phyloP scores from a whole-genome alignment of 1,284 basidiomycete genomes.

The Gymnopus androsaceus region DNA sequence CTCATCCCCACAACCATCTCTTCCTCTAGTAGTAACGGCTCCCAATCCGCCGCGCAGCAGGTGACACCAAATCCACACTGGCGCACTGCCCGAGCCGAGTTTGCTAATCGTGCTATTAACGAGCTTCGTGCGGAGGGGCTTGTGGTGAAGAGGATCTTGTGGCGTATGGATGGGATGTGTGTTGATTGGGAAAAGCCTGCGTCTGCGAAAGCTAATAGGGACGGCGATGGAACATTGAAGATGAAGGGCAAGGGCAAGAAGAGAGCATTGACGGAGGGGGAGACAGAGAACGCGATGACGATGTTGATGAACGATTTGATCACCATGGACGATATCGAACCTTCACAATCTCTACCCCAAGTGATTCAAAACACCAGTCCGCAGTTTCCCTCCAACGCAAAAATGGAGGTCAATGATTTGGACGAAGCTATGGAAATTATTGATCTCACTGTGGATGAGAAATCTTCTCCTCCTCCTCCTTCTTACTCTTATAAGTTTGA shows the following conservation, averaged over 20 bases:
- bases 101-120: not conserved
- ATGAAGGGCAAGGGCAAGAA: not conserved
- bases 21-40: not conserved
- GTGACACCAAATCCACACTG: not conserved
- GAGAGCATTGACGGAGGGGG: not conserved
- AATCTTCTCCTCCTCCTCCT: not conserved
- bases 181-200: not conserved
- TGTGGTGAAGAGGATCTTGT: not conserved
- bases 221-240: not conserved
- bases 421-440: not conserved
- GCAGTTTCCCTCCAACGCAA: too few species aligned
- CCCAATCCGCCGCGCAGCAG: not conserved
- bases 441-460: not conserved
- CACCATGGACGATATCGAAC: not conserved
- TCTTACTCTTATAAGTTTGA: not conserved
- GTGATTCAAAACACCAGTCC: not conserved
- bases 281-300: not conserved
- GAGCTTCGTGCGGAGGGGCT: slow-evolving; percentile 1
- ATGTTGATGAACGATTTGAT: not conserved
- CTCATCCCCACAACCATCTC: not conserved
- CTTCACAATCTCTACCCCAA: not conserved
- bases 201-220: not conserved
- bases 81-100: slow-evolving; percentile 1
- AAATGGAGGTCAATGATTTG: too few species aligned
- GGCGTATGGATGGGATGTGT: slow-evolving; percentile 5